Percentiles rank a stretch among this genome's conserved stretches.
These are phyloP conservation scores for Cercospora berteroae DNA, from an alignment of 2,329 filamentous ascomycete species.

Conservation along the genomic window DNA sequence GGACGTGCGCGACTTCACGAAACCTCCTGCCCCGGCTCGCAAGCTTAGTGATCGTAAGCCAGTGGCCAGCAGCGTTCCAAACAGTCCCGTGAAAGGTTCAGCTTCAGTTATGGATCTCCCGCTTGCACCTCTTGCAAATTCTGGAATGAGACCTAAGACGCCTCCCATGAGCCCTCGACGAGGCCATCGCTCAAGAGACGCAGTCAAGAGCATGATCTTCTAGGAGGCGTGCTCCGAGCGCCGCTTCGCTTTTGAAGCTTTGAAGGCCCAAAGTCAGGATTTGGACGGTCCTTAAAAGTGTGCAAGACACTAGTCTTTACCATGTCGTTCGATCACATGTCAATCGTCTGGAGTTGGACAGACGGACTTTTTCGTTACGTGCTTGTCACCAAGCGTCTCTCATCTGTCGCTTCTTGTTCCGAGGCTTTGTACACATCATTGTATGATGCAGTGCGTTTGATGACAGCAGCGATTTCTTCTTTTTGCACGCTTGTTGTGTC, in stretches of 20 bases:
- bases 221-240: slow-evolving; percentile 21
- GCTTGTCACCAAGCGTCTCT: slow-evolving; percentile 18
- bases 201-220: slow-evolving; percentile 43
- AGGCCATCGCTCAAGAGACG: slow-evolving; percentile 35
- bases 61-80: slow-evolving; percentile 29
- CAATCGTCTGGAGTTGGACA: background rate
- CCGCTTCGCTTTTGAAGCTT: slow-evolving; percentile 9
- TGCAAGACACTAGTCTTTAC: slow-evolving; percentile 1
- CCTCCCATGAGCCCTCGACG: slow-evolving; percentile 36
- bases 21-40: slow-evolving; percentile 23
- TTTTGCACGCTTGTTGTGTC: slow-evolving; percentile 1
- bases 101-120: slow-evolving; percentile 19
- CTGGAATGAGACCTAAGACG: slow-evolving; percentile 29
- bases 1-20: slow-evolving; percentile 33
- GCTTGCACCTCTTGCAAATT: slow-evolving; percentile 15
- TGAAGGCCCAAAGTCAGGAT: background rate
- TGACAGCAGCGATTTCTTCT: slow-evolving; percentile 1
- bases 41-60: slow-evolving; percentile 28
- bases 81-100: slow-evolving; percentile 28
- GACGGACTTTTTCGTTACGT: slow-evolving; percentile 5
- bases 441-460: slow-evolving; percentile 9
- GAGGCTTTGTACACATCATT: slow-evolving; percentile 11
- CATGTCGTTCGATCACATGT: slow-evolving; percentile 9
- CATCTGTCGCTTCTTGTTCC: slow-evolving; percentile 8
- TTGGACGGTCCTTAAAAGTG: slow-evolving; percentile 16